Percentiles rank a stretch among this genome's conserved stretches.
These are phyloP conservation scores for Odontarrhena argentea DNA, from an alignment of 345 rosid species.

Conservation along the genomic window DNA sequence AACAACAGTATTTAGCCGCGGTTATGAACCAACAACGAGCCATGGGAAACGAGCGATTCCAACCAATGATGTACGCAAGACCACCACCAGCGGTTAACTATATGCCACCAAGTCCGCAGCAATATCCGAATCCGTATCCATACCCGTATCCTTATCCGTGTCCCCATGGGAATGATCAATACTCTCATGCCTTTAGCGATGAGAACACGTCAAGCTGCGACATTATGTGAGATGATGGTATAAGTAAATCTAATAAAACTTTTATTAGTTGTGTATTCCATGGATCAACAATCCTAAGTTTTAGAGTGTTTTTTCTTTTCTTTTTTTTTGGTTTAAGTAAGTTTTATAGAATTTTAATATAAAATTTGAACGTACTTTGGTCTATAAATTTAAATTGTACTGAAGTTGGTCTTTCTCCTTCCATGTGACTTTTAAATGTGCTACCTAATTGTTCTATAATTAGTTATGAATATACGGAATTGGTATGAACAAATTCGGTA, in stretches of 20 bases:
- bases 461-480: conserved; percentile 4
- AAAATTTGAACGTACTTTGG: background rate
- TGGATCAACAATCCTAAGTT: background rate
- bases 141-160: conserved; percentile 47
- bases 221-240: conserved; percentile 63
- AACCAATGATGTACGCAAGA: conserved; percentile 87
- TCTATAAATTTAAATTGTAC: background rate
- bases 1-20: conserved; percentile 63
- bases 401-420: background rate
- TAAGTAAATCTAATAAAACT: conserved; percentile 20
- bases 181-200: conserved; percentile 71
- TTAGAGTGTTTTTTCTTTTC: conserved; percentile 3
- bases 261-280: conserved; percentile 24
- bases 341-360: conserved; percentile 25
- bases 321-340: conserved; percentile 17
- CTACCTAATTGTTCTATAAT: background rate
- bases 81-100: conserved; percentile 87
- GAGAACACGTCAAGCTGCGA: conserved; percentile 90
- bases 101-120: conserved; percentile 57
- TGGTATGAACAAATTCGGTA: conserved; percentile 11
- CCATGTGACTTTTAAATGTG: background rate
- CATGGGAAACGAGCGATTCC: conserved; percentile 78
- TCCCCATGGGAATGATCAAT: conserved; percentile 41
- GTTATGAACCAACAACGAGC: conserved; percentile 91
- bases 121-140: conserved; percentile 50